Conservation (phyloP, 2,329 filamentous ascomycete species). For the Arthrinium phaeospermum region DNA sequence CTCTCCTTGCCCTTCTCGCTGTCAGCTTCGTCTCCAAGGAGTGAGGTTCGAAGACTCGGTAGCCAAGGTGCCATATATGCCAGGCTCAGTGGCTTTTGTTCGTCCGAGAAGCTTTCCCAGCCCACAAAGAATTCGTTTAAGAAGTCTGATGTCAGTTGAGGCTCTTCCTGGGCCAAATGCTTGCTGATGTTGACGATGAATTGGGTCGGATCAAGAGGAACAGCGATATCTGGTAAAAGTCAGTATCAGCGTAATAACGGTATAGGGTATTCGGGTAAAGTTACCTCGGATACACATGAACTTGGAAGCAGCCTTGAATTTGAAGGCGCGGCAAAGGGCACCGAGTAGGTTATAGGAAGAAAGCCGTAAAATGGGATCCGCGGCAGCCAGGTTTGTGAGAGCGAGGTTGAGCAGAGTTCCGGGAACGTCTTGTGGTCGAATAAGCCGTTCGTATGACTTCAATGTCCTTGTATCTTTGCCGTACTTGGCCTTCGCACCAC, state of each 20-base stretch:
- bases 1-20: slow-evolving; percentile 71
- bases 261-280: slow-evolving; percentile 26
- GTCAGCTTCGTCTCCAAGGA: slow-evolving; percentile 64
- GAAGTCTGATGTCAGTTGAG: slow-evolving; percentile 72
- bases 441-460: slow-evolving; percentile 68
- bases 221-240: slow-evolving; percentile 57
- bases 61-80: slow-evolving; percentile 76
- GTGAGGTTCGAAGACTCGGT: slow-evolving; percentile 62
- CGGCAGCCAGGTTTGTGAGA: slow-evolving; percentile 68
- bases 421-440: slow-evolving; percentile 73
- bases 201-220: slow-evolving; percentile 66
- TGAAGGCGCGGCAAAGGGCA: slow-evolving; percentile 70
- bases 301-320: slow-evolving; percentile 66
- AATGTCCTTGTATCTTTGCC: slow-evolving; percentile 66
- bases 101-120: slow-evolving; percentile 72
- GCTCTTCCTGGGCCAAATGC: slow-evolving; percentile 66
- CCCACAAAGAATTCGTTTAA: slow-evolving; percentile 76
- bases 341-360: slow-evolving; percentile 72
- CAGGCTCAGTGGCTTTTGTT: slow-evolving; percentile 70
- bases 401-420: slow-evolving; percentile 72
- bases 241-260: slow-evolving; percentile 25
- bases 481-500: slow-evolving; percentile 67
- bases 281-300: slow-evolving; percentile 67
- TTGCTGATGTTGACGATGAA: slow-evolving; percentile 72
- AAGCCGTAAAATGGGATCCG: slow-evolving; percentile 63